Conservation (phyloP, 2,329 filamentous ascomycete species). For the Neophaeococcomyces mojaviensis region DNA sequence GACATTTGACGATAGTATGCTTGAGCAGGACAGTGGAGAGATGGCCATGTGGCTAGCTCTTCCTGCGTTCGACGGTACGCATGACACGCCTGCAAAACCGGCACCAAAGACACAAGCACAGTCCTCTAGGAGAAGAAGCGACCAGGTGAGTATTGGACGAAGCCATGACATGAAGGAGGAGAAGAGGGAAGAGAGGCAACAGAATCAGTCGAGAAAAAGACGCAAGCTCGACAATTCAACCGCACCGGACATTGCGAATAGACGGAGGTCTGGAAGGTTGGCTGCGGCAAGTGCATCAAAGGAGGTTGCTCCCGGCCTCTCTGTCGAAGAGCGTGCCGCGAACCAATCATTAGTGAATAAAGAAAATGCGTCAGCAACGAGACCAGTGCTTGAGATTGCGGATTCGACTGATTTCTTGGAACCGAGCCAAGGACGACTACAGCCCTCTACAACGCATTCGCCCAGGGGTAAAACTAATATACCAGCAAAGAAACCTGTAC, state of each 20-base stretch:
- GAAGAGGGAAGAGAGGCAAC: conserved; percentile 13
- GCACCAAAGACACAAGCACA: neutral
- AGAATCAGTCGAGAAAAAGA: conserved; percentile 10
- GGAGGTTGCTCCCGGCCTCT: neutral
- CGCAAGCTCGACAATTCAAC: neutral
- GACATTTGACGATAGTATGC: no score
- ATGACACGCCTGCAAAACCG: conserved; percentile 10
- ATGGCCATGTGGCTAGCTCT: neutral
- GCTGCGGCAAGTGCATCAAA: neutral
- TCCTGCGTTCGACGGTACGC: conserved; percentile 14
- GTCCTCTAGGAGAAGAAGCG: neutral
- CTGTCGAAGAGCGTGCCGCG: neutral
- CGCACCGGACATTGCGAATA: neutral
- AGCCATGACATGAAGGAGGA: conserved; percentile 2
- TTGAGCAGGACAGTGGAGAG: conserved; percentile 4
- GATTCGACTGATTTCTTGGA: no score
- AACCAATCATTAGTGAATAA: no score
- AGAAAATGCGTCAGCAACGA: no score
- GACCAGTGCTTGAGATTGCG: no score
- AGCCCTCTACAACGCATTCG: no score
- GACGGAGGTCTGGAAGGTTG: neutral
- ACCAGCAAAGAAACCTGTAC: neutral
- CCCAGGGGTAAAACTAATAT: no score
- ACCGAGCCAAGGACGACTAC: no score
- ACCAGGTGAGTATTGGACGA: neutral